A percentile compares a stretch with the other conserved stretches of the same genome.
Evolutionary conservation across 225 moss, liverwort and hornwort species (phyloP).

Genomic region (Anthoceros angustus): DNA sequence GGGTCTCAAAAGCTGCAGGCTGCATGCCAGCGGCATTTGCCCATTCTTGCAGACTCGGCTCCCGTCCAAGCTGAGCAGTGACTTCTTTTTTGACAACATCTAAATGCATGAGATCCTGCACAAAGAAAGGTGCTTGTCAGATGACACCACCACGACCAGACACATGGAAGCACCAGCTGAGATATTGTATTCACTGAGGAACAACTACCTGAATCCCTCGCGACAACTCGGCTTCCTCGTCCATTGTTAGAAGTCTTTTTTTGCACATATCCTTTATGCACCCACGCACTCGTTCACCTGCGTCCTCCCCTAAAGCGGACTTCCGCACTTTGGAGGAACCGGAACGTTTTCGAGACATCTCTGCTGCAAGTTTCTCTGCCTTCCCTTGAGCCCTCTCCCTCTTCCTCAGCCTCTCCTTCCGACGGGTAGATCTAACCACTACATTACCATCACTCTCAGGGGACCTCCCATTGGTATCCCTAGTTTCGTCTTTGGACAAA

Average conservation of each 20-base stretch:
- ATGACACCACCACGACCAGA: no score
- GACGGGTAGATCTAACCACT: background rate
- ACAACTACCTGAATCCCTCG: background rate
- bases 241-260: background rate
- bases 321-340: background rate
- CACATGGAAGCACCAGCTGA: background rate
- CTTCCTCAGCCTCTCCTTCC: background rate
- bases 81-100: background rate
- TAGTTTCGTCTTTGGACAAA: no score
- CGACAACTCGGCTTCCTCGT: background rate
- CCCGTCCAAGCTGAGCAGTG: background rate
- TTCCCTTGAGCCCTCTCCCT: background rate
- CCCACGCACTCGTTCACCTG: background rate
- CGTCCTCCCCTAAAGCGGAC: background rate
- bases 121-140: background rate
- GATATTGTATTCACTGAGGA: background rate
- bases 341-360: background rate
- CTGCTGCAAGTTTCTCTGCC: background rate
- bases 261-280: background rate
- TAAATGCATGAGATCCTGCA: background rate
- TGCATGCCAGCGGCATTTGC: constrained; percentile 4
- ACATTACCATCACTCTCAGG: background rate
- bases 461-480: no score
- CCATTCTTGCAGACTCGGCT: background rate
- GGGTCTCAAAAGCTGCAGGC: background rate